These are phyloP conservation scores for Suillus paluster DNA, from an alignment of 768 basidiomycete species.

Conservation along the genomic window DNA sequence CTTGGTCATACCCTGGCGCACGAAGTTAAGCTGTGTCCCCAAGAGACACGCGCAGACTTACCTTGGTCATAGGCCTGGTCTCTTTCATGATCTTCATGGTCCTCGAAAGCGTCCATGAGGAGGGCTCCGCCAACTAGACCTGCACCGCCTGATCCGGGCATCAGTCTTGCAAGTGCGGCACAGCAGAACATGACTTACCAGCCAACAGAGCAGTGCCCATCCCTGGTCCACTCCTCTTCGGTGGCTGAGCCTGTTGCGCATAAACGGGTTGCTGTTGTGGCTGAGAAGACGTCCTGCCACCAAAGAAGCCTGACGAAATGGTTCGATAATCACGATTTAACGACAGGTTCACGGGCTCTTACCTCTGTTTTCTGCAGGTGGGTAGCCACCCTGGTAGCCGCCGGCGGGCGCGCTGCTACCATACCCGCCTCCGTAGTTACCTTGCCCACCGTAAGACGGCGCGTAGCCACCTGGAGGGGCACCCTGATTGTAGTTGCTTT, in stretches of 20 bases:
- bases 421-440: slow-evolving; percentile 12
- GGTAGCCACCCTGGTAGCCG: slow-evolving; percentile 25
- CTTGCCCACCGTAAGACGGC: slow-evolving; percentile 24
- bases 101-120: slow-evolving; percentile 54
- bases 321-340: not conserved
- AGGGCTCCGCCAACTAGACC: slow-evolving; percentile 70
- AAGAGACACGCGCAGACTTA: slow-evolving; percentile 5
- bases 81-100: slow-evolving; percentile 39
- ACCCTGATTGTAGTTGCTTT: slow-evolving; percentile 26
- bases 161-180: slow-evolving; percentile 7
- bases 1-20: slow-evolving; percentile 35
- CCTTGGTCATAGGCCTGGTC: slow-evolving; percentile 42
- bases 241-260: slow-evolving; percentile 42
- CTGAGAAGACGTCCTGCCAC: slow-evolving; percentile 31
- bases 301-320: slow-evolving; percentile 34
- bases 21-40: not conserved
- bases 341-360: not conserved
- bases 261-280: slow-evolving; percentile 31
- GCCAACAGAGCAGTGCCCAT: slow-evolving; percentile 51
- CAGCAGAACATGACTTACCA: slow-evolving; percentile 38
- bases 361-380: slow-evolving; percentile 27
- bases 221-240: slow-evolving; percentile 53
- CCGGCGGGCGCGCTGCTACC: slow-evolving; percentile 18
- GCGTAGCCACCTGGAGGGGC: slow-evolving; percentile 18
- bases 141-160: slow-evolving; percentile 49